Evolutionary conservation across 2,329 filamentous ascomycete species (phyloP), one percentile per base, ranked within the genome.

Genomic region (Paramyrothecium sp.): DNA sequence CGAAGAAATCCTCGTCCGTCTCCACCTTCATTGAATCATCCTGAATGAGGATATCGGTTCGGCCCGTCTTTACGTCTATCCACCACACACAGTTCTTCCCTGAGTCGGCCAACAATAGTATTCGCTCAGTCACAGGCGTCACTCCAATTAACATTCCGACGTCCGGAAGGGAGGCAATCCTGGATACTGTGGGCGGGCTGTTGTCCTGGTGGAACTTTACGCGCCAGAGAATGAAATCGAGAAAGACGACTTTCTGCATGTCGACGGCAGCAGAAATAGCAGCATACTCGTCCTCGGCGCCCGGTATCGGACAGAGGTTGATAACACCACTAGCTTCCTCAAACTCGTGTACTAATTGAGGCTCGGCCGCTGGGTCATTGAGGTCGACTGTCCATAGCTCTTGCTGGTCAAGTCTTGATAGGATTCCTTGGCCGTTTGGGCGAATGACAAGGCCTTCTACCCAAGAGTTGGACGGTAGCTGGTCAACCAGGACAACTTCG

Each of bases 1-100:
- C 58, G 38, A 60, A 60, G 52, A 56, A 33, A n/a, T 58, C 58
- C 3, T 54, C 55, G 22, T 44, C 30, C 20, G 47, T 53, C 8
- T 47, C 46, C 16, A 54, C 30, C 23, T 34, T 48, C 56, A 60
- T 54, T 12, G 20, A 30, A 22, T 48, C 33, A 19, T 34, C 21
- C n/a, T 60, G 46, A 20, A 54, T n/a, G 10, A 54, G 34, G 2
- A 60, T 11, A 12, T 53, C 30, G 7, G 34, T 46, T 19, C 47
- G 21, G 26, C 56, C 53, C 7, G 51, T 52, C 2, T 47, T 19
- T 13, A 60, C 38, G 30, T 58, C 49, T 20, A 60, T 4, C 16
- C 54, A 51, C 56, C 56, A 56, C 16, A 60, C 30, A 48, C 50
- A 54, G 20, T 52, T 26, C 22, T 51, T 51, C 21, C n/a, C 51